These are phyloP conservation scores for Mycena leptocephala DNA, from an alignment of 768 basidiomycete genomes.

Conservation along the genomic window DNA sequence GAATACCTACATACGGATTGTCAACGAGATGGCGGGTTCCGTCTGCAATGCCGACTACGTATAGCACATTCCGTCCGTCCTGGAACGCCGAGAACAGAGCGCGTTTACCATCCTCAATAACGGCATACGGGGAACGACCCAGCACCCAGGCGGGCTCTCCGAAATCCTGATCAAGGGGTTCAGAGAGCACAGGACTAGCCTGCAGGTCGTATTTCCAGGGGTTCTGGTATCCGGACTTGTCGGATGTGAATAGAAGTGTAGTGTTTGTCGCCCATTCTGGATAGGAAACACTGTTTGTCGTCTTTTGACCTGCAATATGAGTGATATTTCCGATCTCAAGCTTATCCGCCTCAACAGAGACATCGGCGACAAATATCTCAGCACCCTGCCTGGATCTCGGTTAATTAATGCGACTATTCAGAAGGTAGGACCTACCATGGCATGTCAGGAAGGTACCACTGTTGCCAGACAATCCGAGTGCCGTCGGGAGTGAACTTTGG, in stretches of 20 bases:
- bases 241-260: conserved; percentile 75
- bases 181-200: conserved; percentile 56
- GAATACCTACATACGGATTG: conserved; percentile 61
- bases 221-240: conserved; percentile 79
- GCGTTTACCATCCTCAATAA: conserved; percentile 55
- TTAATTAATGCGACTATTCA: background rate
- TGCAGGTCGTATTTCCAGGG: conserved; percentile 70
- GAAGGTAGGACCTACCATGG: conserved; percentile 61
- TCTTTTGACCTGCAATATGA: conserved; percentile 67
- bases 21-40: conserved; percentile 51
- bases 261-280: conserved; percentile 74
- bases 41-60: conserved; percentile 54
- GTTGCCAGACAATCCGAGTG: conserved; percentile 70
- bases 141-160: conserved; percentile 73
- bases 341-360: conserved; percentile 49
- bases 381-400: conserved; percentile 60
- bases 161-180: conserved; percentile 72
- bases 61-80: conserved; percentile 59
- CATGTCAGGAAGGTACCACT: conserved; percentile 75
- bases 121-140: conserved; percentile 64
- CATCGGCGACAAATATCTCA: conserved; percentile 67
- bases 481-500: conserved; percentile 77
- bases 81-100: conserved; percentile 58
- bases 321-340: conserved; percentile 55
- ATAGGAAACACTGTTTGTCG: conserved; percentile 67